Conservation (phyloP, 1,139 yeast species). For the Geotrichum reessii region DNA sequence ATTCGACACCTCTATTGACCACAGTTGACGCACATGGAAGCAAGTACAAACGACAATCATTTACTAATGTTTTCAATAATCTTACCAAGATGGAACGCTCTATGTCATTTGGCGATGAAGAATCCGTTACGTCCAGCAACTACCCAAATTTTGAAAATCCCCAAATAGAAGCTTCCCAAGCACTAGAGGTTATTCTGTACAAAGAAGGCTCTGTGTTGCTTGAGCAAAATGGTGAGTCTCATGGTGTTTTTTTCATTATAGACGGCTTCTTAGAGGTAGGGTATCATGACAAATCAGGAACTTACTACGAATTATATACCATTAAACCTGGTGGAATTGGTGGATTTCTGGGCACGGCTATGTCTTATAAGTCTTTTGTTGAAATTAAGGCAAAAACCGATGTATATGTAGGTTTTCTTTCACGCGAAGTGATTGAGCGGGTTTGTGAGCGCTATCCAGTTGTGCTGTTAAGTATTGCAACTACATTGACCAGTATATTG, state of each 20-base stretch:
- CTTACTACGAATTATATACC: conserved; percentile 47
- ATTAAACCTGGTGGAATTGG: conserved; percentile 78
- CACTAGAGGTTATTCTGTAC: conserved; percentile 52
- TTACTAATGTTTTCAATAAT: conserved; percentile 14
- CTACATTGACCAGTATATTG: conserved; percentile 58
- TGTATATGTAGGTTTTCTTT: conserved; percentile 64
- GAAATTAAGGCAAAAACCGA: conserved; percentile 56
- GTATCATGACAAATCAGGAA: conserved; percentile 33
- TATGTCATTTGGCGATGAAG: conserved; percentile 10
- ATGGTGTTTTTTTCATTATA: conserved; percentile 75
- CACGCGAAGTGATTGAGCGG: conserved; percentile 56
- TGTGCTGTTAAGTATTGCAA: conserved; percentile 72
- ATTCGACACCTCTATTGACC: conserved; percentile 11
- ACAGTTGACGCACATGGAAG: conserved; percentile 10
- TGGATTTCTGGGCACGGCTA: conserved; percentile 78
- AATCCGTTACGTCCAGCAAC: conserved; percentile 14
- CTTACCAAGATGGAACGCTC: conserved; percentile 12
- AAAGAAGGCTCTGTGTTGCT: conserved; percentile 54
- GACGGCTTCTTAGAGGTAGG: conserved; percentile 70
- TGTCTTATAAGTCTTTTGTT: conserved; percentile 79
- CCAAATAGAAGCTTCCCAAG: conserved; percentile 61
- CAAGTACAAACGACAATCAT: conserved; percentile 11
- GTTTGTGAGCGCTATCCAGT: conserved; percentile 72
- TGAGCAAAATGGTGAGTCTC: conserved; percentile 57
- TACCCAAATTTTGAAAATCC: conserved; percentile 41